phyloP scores from a whole-genome alignment of 176 grass and related monocot species.

The Saccharum spontaneum region DNA sequence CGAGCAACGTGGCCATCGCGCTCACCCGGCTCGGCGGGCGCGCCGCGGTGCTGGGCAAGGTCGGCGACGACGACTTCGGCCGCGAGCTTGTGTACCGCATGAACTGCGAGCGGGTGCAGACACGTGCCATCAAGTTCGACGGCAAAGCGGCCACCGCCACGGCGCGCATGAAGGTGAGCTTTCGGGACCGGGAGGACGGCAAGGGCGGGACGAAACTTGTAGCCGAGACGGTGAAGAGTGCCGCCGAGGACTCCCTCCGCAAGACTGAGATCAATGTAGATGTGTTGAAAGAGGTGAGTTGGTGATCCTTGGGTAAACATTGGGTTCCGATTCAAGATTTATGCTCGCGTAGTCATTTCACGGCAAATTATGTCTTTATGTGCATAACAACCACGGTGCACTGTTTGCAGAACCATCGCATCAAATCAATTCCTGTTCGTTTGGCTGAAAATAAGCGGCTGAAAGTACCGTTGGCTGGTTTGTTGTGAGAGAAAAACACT shows the following conservation, averaged over 20 bases:
- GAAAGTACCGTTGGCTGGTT: no score
- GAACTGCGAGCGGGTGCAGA: slow-evolving; percentile 75
- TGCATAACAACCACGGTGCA: background rate
- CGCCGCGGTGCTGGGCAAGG: slow-evolving; percentile 77
- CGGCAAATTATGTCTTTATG: background rate
- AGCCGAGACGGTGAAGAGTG: slow-evolving; percentile 61
- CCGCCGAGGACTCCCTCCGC: slow-evolving; percentile 70
- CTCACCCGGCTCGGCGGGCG: slow-evolving; percentile 68
- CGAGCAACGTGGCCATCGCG: slow-evolving; percentile 78
- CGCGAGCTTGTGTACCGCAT: slow-evolving; percentile 72
- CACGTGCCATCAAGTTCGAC: slow-evolving; percentile 64
- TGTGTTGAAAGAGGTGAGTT: slow-evolving; percentile 78
- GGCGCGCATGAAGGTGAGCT: slow-evolving; percentile 70
- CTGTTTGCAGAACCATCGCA: background rate
- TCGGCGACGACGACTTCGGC: slow-evolving; percentile 83
- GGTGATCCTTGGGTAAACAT: slow-evolving; percentile 17
- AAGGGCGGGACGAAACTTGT: slow-evolving; percentile 55
- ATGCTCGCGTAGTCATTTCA: slow-evolving; percentile 14
- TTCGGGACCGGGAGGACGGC: slow-evolving; percentile 44
- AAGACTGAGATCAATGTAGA: slow-evolving; percentile 67
- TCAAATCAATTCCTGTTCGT: background rate
- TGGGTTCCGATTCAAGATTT: background rate
- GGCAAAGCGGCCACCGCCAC: slow-evolving; percentile 46
- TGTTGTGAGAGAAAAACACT: no score
- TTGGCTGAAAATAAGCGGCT: no score